A percentile compares a stretch with the other conserved stretches of the same genome.
Evolutionary conservation across 2,329 filamentous ascomycete genomes (phyloP).

Genomic region (Dactylonectria macrodidyma): DNA sequence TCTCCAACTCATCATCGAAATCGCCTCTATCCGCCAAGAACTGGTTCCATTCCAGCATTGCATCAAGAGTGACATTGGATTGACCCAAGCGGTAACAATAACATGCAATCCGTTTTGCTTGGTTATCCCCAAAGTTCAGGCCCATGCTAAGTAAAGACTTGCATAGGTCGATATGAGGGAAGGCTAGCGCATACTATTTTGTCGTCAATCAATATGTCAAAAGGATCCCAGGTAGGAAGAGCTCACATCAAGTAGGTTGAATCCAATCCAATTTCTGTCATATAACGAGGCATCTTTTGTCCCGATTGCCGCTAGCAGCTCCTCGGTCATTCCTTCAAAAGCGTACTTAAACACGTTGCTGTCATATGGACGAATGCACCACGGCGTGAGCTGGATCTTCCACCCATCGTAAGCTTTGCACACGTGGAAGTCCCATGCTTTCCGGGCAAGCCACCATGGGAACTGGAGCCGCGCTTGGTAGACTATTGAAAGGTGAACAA

Average conservation of each 20-base stretch:
- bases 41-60: neutral
- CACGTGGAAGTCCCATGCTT: conserved; percentile 30
- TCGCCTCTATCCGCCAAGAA: neutral
- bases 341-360: accelerated
- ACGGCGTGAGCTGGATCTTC: conserved; percentile 16
- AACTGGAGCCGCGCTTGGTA: conserved; percentile 18
- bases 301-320: accelerated
- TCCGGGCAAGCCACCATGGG: conserved; percentile 4
- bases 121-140: neutral
- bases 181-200: neutral
- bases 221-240: neutral
- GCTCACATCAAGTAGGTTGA: conserved; percentile 2
- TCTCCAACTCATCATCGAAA: neutral
- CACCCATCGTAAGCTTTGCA: conserved; percentile 24
- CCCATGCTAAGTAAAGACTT: neutral
- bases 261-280: accelerated
- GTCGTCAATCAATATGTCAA: neutral
- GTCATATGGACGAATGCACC: neutral
- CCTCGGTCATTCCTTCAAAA: accelerated
- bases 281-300: conserved; percentile 22
- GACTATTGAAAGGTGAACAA: conserved; percentile 6
- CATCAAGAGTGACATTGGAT: neutral
- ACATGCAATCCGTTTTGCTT: neutral
- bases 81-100: accelerated
- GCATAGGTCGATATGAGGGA: neutral